A percentile compares a stretch with the other conserved stretches of the same genome.
Conservation (phyloP, 2,329 filamentous ascomycete genomes). For the Calonectria ilicicola region DNA sequence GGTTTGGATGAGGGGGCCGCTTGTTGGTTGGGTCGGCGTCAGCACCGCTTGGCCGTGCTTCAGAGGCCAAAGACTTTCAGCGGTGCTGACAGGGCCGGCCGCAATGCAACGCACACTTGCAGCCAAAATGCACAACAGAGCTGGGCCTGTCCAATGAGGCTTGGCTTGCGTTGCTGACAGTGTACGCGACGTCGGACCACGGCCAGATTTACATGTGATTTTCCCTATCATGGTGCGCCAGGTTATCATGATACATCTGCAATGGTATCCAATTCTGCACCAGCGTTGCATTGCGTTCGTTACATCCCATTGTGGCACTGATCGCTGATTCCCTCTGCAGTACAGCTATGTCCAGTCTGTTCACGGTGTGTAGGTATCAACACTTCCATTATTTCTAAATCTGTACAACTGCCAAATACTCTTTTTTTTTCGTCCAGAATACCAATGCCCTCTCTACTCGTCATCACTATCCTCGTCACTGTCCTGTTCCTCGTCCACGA, state of each 20-base stretch:
- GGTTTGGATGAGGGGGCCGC: not conserved
- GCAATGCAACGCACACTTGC: conserved; percentile 22
- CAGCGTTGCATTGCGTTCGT: not conserved
- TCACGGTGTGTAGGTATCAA: not conserved
- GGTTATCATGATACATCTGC: conserved; percentile 15
- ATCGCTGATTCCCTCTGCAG: not conserved
- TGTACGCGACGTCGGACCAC: conserved; percentile 18
- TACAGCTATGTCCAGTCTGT: not conserved
- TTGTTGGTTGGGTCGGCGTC: conserved; percentile 3
- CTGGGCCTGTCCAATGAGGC: not conserved
- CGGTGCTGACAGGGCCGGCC: not conserved
- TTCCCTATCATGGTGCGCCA: conserved; percentile 2
- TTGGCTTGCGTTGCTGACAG: conserved; percentile 6
- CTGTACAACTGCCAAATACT: not conserved
- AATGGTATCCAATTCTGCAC: conserved; percentile 1
- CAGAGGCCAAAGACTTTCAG: not conserved
- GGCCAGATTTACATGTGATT: conserved; percentile 39
- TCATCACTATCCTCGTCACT: conserved; percentile 53
- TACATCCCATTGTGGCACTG: not conserved
- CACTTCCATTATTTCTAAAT: not conserved
- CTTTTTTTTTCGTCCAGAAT: not conserved
- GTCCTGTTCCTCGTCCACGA: conserved; percentile 56
- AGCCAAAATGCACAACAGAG: conserved; percentile 22
- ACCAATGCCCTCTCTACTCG: conserved; percentile 29
- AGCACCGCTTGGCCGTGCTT: not conserved